Evolutionary conservation across 2,329 filamentous ascomycete species (phyloP).

Genomic region (Aaosphaeria pasadenensis): DNA sequence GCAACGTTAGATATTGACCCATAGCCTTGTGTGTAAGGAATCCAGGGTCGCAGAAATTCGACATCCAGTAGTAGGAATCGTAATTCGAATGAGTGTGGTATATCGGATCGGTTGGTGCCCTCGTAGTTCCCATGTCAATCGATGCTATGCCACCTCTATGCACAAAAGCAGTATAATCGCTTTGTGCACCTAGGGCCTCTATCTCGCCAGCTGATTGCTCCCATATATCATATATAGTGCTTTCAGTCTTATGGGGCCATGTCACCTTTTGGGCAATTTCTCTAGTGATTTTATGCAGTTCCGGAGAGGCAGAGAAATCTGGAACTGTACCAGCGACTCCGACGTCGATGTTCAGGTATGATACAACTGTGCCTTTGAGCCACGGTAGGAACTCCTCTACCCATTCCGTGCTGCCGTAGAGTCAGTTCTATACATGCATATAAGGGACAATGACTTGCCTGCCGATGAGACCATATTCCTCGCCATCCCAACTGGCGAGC

Average conservation of each 20-base stretch:
- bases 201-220: slow-evolving; percentile 31
- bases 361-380: slow-evolving; percentile 43
- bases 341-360: slow-evolving; percentile 53
- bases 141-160: slow-evolving; percentile 41
- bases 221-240: slow-evolving; percentile 49
- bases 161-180: slow-evolving; percentile 48
- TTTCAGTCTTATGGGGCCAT: slow-evolving; percentile 38
- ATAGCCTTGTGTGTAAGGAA: slow-evolving; percentile 50
- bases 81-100: slow-evolving; percentile 51
- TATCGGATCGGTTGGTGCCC: slow-evolving; percentile 38
- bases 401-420: slow-evolving; percentile 43
- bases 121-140: slow-evolving; percentile 43
- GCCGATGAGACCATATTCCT: slow-evolving; percentile 39
- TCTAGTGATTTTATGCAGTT: slow-evolving; percentile 37
- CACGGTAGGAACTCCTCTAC: slow-evolving; percentile 50
- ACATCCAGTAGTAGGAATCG: slow-evolving; percentile 53
- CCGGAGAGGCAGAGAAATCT: slow-evolving; percentile 38
- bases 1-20: slow-evolving; percentile 45
- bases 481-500: slow-evolving; percentile 43
- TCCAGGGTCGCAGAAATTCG: slow-evolving; percentile 49
- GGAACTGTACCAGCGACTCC: slow-evolving; percentile 45
- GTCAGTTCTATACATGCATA: slow-evolving; percentile 2
- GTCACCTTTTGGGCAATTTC: slow-evolving; percentile 41
- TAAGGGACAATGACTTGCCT: slow-evolving; percentile 12
- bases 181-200: slow-evolving; percentile 45